These are phyloP conservation scores for Daldinia loculata DNA, from an alignment of 495 filamentous ascomycete species.

Conservation along the genomic window DNA sequence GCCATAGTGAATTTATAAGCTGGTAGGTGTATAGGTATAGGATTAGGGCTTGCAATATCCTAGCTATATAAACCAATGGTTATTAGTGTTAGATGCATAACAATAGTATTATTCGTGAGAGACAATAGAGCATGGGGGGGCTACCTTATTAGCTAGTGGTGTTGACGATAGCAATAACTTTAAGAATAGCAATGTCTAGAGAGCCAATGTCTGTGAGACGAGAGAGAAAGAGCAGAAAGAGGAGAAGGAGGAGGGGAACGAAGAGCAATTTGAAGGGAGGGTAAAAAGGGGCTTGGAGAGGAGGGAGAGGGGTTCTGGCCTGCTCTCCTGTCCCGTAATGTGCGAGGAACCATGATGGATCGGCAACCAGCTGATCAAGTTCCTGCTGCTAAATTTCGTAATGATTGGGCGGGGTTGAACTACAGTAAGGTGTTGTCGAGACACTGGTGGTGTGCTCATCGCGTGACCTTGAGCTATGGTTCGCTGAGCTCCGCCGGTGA, in stretches of 20 bases:
- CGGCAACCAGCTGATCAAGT: slow-evolving; percentile 39
- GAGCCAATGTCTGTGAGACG: slow-evolving; percentile 41
- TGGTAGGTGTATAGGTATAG: slow-evolving; percentile 13
- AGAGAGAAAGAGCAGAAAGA: slow-evolving; percentile 28
- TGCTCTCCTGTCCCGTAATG: slow-evolving; percentile 20
- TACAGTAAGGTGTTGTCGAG: slow-evolving; percentile 37
- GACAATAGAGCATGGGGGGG: slow-evolving; percentile 5
- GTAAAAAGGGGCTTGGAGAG: slow-evolving; percentile 40
- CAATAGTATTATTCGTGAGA: background rate
- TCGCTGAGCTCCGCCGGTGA: slow-evolving; percentile 42
- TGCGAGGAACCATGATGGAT: slow-evolving; percentile 34
- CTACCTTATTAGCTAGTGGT: slow-evolving; percentile 39
- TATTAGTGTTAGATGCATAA: slow-evolving; percentile 1
- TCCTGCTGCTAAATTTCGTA: slow-evolving; percentile 32
- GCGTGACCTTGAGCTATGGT: slow-evolving; percentile 39
- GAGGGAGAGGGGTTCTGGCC: slow-evolving; percentile 30
- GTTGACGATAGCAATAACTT: slow-evolving; percentile 32
- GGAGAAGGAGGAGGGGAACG: slow-evolving; percentile 37
- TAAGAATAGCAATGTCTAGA: slow-evolving; percentile 38
- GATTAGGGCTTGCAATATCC: slow-evolving; percentile 17
- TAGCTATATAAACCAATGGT: slow-evolving; percentile 13
- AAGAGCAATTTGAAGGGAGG: slow-evolving; percentile 35
- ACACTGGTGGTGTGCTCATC: slow-evolving; percentile 42
- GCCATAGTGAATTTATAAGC: slow-evolving; percentile 23
- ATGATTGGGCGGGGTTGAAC: slow-evolving; percentile 38